A percentile compares a stretch with the other conserved stretches of the same genome.
Conservation (phyloP, 1,139 yeast genomes). For the Citeromyces hawaiiensis region DNA sequence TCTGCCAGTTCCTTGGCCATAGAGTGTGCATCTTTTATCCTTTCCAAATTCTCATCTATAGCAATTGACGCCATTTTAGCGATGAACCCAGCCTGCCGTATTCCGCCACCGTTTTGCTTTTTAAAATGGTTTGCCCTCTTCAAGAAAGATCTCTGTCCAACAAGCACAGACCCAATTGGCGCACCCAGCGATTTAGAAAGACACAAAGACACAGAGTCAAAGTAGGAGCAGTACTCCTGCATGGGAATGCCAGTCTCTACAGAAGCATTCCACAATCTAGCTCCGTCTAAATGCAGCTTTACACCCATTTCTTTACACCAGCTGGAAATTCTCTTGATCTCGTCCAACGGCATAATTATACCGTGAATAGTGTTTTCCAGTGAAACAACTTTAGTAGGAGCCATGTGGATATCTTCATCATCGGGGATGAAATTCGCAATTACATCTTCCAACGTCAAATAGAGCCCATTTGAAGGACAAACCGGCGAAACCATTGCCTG, state of each 20-base stretch:
- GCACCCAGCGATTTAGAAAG: slow-evolving; percentile 89
- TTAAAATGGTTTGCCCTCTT: slow-evolving; percentile 75
- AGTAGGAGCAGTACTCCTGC: slow-evolving; percentile 59
- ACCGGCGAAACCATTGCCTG: slow-evolving; percentile 91
- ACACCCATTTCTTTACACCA: slow-evolving; percentile 58
- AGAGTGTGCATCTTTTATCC: slow-evolving; percentile 44
- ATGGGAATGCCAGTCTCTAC: slow-evolving; percentile 62
- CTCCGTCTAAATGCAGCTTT: slow-evolving; percentile 82
- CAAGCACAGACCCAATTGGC: slow-evolving; percentile 85
- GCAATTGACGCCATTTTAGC: slow-evolving; percentile 75
- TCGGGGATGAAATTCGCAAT: slow-evolving; percentile 51
- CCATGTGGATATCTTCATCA: slow-evolving; percentile 77
- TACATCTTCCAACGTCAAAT: slow-evolving; percentile 74
- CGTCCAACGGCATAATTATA: slow-evolving; percentile 68
- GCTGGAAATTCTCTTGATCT: slow-evolving; percentile 54
- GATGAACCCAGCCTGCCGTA: slow-evolving; percentile 80
- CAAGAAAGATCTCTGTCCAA: slow-evolving; percentile 50
- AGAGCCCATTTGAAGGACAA: slow-evolving; percentile 56
- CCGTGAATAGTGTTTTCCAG: slow-evolving; percentile 88
- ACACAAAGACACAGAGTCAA: slow-evolving; percentile 84
- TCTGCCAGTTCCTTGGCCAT: slow-evolving; percentile 55
- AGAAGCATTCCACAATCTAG: slow-evolving; percentile 88
- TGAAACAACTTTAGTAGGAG: slow-evolving; percentile 78
- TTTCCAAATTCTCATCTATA: slow-evolving; percentile 58
- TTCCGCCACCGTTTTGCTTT: slow-evolving; percentile 92